Evolutionary conservation across 257 asterid species (phyloP), one percentile per base, ranked within the genome.

Genomic region (Leptodermis oblonga): DNA sequence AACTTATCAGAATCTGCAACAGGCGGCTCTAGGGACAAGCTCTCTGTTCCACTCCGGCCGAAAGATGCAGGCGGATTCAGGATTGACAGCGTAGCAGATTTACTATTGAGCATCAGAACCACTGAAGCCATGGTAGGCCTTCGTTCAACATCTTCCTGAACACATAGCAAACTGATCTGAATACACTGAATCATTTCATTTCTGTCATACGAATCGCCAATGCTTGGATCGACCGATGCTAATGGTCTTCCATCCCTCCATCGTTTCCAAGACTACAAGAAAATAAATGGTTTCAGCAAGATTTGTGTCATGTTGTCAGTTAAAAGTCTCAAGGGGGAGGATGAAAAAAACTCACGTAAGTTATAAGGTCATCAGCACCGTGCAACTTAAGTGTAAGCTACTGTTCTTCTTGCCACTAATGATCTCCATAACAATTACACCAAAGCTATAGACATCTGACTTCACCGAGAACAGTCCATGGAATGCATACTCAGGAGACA

Each of bases 51-150:
- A n/a, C n/a, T n/a, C n/a, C n/a, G n/a, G n/a, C n/a, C n/a, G n/a
- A n/a, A n/a, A n/a, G n/a, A n/a, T n/a, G n/a, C n/a, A n/a, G n/a
- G n/a, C n/a, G n/a, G n/a, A n/a, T n/a, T n/a, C n/a, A n/a, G n/a
- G n/a, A n/a, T n/a, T n/a, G n/a, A n/a, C n/a, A n/a, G n/a, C n/a
- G n/a, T n/a, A n/a, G n/a, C n/a, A n/a, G n/a, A n/a, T n/a, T n/a
- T n/a, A n/a, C n/a, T n/a, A n/a, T n/a, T n/a, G n/a, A n/a, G n/a
- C n/a, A n/a, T n/a, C n/a, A n/a, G n/a, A n/a, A n/a, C n/a, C n/a
- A n/a, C n/a, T n/a, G n/a, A n/a, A 12, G 83, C 69, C 74, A 76
- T 76, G 11, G 71, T 64, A 22, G 84, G 84, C 55, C 84, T 70
- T 26, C 66, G 78, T 1, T 65, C 59, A 5, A 67, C 60, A 73